Conservation (phyloP, 192 early-diverging fungal species). For the Kickxella alabastrina region DNA sequence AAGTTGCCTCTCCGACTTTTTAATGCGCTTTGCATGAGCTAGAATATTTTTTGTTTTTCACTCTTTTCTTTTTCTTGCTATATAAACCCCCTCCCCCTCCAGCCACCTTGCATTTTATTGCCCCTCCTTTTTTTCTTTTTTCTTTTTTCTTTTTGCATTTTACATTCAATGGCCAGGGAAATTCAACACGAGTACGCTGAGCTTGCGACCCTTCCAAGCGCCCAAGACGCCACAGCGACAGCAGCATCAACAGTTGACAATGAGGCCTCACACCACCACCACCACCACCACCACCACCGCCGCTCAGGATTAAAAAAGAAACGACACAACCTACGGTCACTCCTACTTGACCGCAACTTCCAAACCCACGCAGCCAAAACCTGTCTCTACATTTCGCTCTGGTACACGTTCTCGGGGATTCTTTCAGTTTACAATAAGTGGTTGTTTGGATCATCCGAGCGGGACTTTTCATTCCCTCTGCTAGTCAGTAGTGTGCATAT, state of each 20-base stretch:
- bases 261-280: slow-evolving; percentile 6
- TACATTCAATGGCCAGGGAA: slow-evolving; percentile 7
- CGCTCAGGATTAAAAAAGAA: neutral
- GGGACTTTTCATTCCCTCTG: slow-evolving; percentile 83
- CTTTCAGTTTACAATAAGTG: slow-evolving; percentile 92
- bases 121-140: neutral
- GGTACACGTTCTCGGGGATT: slow-evolving; percentile 65
- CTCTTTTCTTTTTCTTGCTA: neutral
- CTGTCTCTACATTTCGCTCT: slow-evolving; percentile 49
- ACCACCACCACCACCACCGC: slow-evolving; percentile 1
- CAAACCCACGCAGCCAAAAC: slow-evolving; percentile 35
- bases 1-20: neutral
- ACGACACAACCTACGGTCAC: slow-evolving; percentile 2
- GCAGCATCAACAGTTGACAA: slow-evolving; percentile 3
- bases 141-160: neutral
- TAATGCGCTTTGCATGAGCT: too few species aligned
- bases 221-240: too few species aligned
- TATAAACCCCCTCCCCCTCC: neutral
- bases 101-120: too few species aligned
- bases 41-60: slow-evolving; percentile 4
- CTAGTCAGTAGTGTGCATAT: slow-evolving; percentile 84
- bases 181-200: slow-evolving; percentile 41
- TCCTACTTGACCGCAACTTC: slow-evolving; percentile 23
- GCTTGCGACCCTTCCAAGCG: slow-evolving; percentile 23
- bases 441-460: slow-evolving; percentile 78